These are phyloP conservation scores for Styphnolobium japonicum DNA, from an alignment of 306 rosid species.

Conservation along the genomic window DNA sequence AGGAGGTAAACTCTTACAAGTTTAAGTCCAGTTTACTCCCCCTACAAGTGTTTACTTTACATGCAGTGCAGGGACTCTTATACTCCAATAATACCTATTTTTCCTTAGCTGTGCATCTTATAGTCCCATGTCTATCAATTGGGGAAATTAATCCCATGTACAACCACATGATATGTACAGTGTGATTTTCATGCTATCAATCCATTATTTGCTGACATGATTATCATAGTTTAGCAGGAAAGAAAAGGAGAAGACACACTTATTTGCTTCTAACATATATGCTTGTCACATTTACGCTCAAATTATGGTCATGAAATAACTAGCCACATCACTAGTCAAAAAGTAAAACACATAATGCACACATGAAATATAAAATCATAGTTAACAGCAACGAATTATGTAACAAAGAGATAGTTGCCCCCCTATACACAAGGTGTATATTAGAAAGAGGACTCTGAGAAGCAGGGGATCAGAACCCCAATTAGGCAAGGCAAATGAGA, in stretches of 20 bases:
- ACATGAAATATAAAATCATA: conserved; percentile 10
- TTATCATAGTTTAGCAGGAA: not conserved
- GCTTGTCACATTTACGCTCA: not conserved
- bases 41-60: no score
- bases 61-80: no score
- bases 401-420: not conserved
- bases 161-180: not conserved
- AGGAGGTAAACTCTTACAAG: no score
- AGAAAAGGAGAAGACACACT: not conserved
- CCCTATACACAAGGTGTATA: not conserved
- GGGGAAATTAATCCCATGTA: not conserved
- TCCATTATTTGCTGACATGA: not conserved
- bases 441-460: not conserved
- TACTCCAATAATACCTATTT: no score
- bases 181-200: not conserved
- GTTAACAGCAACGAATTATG: conserved; percentile 20
- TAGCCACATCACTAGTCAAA: not conserved
- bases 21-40: no score
- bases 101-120: no score
- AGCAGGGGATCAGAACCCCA: not conserved
- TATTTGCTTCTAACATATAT: not conserved
- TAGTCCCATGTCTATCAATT: not conserved
- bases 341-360: not conserved
- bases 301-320: not conserved
- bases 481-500: no score